A percentile compares a stretch with the other conserved stretches of the same genome.
phyloP scores from a whole-genome alignment of 2,329 filamentous ascomycete genomes.

The Thyridium curvatum region DNA sequence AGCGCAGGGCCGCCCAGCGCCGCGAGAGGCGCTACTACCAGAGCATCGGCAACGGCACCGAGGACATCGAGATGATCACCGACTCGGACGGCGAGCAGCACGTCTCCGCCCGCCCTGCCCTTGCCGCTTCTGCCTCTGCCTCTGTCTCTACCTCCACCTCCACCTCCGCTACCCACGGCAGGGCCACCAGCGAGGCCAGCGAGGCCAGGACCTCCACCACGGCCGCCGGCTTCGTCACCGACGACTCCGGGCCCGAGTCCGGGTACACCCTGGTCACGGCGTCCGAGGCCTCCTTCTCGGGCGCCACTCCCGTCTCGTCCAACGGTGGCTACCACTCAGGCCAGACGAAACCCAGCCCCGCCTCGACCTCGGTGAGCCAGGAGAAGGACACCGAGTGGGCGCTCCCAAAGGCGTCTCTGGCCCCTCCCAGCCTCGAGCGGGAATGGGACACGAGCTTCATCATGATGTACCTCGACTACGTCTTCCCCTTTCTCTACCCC shows the following conservation, averaged over 20 bases:
- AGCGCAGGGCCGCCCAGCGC: conserved; percentile 42
- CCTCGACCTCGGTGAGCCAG: background rate
- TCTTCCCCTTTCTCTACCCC: conserved; percentile 57
- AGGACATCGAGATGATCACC: conserved; percentile 16
- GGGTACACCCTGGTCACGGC: background rate
- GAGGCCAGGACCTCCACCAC: too few species aligned
- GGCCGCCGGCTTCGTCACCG: background rate
- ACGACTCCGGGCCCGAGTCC: conserved; percentile 2
- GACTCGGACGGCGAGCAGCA: conserved; percentile 8
- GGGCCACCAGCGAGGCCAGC: conserved; percentile 2
- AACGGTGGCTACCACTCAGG: background rate
- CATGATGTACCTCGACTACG: conserved; percentile 56
- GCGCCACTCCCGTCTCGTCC: conserved; percentile 3
- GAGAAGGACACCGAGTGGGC: background rate
- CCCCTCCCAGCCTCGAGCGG: conserved; percentile 4
- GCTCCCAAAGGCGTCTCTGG: background rate
- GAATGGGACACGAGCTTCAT: conserved; percentile 28
- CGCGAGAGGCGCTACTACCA: conserved; percentile 42
- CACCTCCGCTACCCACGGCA: conserved; percentile 3
- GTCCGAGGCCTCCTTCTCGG: background rate
- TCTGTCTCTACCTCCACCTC: background rate
- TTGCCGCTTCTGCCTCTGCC: conserved; percentile 3
- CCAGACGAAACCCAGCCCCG: background rate
- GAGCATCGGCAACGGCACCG: conserved; percentile 23
- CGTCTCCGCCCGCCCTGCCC: conserved; percentile 1